Percentiles rank a stretch among this genome's conserved stretches.
These are phyloP conservation scores for Leccinum huronense DNA, from an alignment of 1,284 basidiomycete species.

Conservation along the genomic window DNA sequence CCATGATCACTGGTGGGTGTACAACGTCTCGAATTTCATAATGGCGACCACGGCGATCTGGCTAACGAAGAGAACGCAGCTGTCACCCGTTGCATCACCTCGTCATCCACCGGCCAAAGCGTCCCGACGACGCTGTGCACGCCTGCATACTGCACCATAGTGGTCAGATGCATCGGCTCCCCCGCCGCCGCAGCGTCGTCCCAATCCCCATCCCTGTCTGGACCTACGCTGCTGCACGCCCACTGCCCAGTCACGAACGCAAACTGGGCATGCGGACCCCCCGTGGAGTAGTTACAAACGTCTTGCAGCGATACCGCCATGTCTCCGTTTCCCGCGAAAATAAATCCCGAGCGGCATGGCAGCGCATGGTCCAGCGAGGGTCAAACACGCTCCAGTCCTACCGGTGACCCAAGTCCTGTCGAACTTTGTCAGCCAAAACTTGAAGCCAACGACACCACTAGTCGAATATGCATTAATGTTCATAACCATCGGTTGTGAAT, in stretches of 20 bases:
- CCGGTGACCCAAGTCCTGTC: too few relatives aligned
- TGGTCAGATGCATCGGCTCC: constrained; percentile 22
- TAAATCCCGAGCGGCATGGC: constrained; percentile 31
- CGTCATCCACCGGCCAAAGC: constrained; percentile 24
- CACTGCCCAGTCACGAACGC: constrained; percentile 38
- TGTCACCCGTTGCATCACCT: constrained; percentile 18
- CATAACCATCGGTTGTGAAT: too few relatives aligned
- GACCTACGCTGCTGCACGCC: neutral
- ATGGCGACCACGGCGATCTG: too few relatives aligned
- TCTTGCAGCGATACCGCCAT: constrained; percentile 26
- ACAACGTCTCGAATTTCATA: too few relatives aligned
- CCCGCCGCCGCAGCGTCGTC: constrained; percentile 11
- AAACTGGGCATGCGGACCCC: constrained; percentile 31
- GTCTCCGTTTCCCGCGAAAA: constrained; percentile 12
- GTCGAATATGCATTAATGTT: too few relatives aligned
- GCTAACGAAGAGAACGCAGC: constrained; percentile 18
- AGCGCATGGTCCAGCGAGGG: constrained; percentile 7
- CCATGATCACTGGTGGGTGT: constrained; percentile 22
- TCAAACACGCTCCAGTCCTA: too few relatives aligned
- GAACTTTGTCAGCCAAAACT: too few relatives aligned
- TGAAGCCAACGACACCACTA: too few relatives aligned
- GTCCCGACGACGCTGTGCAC: constrained; percentile 27
- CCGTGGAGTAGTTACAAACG: constrained; percentile 21
- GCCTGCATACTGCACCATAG: constrained; percentile 26
- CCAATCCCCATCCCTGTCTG: constrained; percentile 1